Evolutionary conservation across 1,284 basidiomycete genomes (phyloP).

Genomic region (Apiotrichum gracile): DNA sequence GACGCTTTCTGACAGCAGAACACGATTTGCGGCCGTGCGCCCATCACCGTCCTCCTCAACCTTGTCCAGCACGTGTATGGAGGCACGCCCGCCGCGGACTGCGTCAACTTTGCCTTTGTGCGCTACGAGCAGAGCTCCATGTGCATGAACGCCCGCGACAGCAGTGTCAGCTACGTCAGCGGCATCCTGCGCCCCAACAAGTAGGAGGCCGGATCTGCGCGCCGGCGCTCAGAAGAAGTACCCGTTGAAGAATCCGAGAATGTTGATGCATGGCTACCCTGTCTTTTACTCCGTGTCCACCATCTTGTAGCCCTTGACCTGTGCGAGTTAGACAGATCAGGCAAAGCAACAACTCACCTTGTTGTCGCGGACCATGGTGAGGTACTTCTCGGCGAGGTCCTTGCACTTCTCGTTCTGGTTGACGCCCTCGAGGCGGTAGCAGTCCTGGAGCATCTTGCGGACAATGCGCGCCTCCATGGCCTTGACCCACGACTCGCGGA

Average conservation of each 20-base stretch:
- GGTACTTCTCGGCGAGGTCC: constrained; percentile 78
- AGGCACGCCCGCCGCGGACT: constrained; percentile 36
- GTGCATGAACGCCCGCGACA: constrained; percentile 64
- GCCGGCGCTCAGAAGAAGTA: neutral
- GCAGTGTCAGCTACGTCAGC: constrained; percentile 93
- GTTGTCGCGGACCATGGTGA: constrained; percentile 73
- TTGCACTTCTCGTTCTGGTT: constrained; percentile 87
- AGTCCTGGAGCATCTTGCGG: constrained; percentile 82
- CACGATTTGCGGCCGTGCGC: constrained; percentile 94
- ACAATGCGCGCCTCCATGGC: constrained; percentile 91
- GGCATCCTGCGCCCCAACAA: constrained; percentile 44
- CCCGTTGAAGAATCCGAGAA: neutral
- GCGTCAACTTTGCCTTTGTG: constrained; percentile 59
- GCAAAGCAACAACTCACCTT: constrained; percentile 57
- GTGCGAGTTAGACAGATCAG: constrained; percentile 5
- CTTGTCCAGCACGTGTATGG: constrained; percentile 62
- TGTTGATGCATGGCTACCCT: constrained; percentile 18
- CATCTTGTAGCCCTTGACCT: constrained; percentile 57
- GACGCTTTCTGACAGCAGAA: no score
- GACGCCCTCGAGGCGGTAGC: constrained; percentile 84
- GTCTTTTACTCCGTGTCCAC: constrained; percentile 47
- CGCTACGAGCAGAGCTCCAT: constrained; percentile 86
- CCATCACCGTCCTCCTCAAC: constrained; percentile 84
- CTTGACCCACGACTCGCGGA: constrained; percentile 90
- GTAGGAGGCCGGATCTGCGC: no score